Conservation (phyloP, 257 asterid species). For the Knoxia roxburghii region DNA sequence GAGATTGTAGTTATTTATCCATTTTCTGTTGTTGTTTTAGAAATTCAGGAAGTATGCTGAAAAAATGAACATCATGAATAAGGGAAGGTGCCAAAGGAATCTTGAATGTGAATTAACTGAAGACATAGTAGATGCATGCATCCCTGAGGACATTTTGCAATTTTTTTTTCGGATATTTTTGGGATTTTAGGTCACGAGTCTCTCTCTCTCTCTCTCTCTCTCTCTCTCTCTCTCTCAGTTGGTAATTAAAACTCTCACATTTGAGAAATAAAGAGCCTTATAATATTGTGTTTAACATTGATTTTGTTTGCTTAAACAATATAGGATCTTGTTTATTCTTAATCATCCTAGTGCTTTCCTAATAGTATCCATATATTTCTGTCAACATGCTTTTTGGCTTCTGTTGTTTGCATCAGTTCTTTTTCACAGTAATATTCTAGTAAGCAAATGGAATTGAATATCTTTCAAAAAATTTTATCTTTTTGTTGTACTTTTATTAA, state of each 20-base stretch:
- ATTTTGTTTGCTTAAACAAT: not conserved
- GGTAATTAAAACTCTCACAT: not conserved
- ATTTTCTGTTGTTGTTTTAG: conserved; percentile 29
- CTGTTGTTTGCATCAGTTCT: not conserved
- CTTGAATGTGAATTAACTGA: conserved; percentile 93
- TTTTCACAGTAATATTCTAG: not conserved
- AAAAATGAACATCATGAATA: conserved; percentile 93
- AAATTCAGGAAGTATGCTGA: conserved; percentile 84
- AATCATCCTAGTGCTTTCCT: not conserved
- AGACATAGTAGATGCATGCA: conserved; percentile 96
- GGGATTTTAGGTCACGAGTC: not conserved
- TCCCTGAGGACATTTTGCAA: conserved; percentile 71
- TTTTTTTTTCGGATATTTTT: not conserved
- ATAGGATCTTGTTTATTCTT: not conserved
- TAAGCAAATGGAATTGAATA: not conserved
- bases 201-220: too few species aligned
- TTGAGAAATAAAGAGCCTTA: too few species aligned
- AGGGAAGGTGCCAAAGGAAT: conserved; percentile 89
- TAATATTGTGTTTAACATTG: not conserved
- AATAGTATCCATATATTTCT: not conserved
- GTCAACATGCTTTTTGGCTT: not conserved
- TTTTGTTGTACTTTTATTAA: not conserved
- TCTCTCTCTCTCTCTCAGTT: too few species aligned
- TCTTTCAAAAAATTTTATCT: not conserved
- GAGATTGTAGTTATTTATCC: conserved; percentile 3